phyloP scores from a whole-genome alignment of 306 rosid genomes.

The Cucurbita maxima region DNA sequence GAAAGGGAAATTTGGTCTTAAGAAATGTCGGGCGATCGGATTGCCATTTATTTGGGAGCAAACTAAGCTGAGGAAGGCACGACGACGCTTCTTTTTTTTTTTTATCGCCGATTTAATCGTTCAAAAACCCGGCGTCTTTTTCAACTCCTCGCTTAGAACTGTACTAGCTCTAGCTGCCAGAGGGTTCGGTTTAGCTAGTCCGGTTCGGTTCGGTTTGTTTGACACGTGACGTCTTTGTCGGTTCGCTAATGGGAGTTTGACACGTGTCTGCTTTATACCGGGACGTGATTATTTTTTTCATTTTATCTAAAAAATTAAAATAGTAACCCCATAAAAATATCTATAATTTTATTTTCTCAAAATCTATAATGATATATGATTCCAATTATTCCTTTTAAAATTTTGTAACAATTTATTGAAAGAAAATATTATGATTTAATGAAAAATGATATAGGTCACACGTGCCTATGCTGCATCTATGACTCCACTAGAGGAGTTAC shows the following conservation, averaged over 20 bases:
- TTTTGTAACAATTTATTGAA: too few relatives aligned
- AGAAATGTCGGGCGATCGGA: not conserved
- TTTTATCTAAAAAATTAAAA: not conserved
- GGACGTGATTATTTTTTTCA: not conserved
- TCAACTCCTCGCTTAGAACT: not conserved
- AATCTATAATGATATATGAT: too few relatives aligned
- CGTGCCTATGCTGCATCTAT: too few relatives aligned
- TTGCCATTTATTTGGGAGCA: constrained; percentile 3
- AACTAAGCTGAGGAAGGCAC: not conserved
- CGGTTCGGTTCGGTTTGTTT: not conserved
- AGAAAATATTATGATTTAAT: too few relatives aligned
- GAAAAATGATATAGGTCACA: too few relatives aligned
- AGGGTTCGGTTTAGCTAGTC: not conserved
- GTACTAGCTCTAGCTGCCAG: not conserved
- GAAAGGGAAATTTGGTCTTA: not conserved
- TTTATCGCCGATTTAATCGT: not conserved
- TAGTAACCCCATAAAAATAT: not conserved
- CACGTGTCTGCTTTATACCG: not conserved
- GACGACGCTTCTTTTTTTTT: not conserved
- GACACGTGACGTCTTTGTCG: not conserved
- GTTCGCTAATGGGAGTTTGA: not conserved
- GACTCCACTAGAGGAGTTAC: too few relatives aligned
- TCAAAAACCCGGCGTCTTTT: not conserved
- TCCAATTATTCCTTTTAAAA: too few relatives aligned
- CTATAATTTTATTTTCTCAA: not conserved